Base-by-base conservation (phyloP, 1,139 yeast species). In the Diutina mesorugosa region DNA sequence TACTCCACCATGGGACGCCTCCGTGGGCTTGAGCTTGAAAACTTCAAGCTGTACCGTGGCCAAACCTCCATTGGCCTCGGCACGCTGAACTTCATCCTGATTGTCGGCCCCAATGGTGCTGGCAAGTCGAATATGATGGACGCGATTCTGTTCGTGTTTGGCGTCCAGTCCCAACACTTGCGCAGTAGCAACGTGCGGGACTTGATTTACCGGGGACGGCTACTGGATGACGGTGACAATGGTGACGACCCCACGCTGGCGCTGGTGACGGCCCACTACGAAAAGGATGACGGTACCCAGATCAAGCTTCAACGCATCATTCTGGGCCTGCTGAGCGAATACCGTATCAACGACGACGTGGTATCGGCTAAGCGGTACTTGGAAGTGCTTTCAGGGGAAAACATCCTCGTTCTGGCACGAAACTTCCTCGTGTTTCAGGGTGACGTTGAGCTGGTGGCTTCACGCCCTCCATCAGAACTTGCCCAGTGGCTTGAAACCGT, bases 71-170 rank as follows among this genome's bases (percentile, higher is more conserved):
- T 93, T 26, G 96, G 95, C 2, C 87, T 91, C 68, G 98, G 96
- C 1, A 76, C 83, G 6, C 81, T 95, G 1, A 79, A 79, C 61
- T 93, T 95, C 72, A 89, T 96, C 1, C 87, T 96, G 54, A 89
- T 93, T 60, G 88, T 95, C 58, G 99, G 99, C 1, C 98, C 99
- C 16, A 95, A 95, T 77, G 99, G 99, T 18, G 87, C 97, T 1
- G 99, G 99, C 14, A 93, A 93, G 72, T 88, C 96, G 55, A 93
- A 93, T 66, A 86, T 91, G 91, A 91, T 91, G 98, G 98, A 91
- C 68, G 98, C 98, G 53, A 90, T 91, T 18, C 90, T 97, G 2
- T 93, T 93, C 67, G 99, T 93, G 14, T 76, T 95, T 45, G 99
- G 99, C 26, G 84, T 93, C 56, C 77, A 87, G 63, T 82, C 95